phyloP scores from a whole-genome alignment of 257 asterid genomes.

The Ilex asprella region DNA sequence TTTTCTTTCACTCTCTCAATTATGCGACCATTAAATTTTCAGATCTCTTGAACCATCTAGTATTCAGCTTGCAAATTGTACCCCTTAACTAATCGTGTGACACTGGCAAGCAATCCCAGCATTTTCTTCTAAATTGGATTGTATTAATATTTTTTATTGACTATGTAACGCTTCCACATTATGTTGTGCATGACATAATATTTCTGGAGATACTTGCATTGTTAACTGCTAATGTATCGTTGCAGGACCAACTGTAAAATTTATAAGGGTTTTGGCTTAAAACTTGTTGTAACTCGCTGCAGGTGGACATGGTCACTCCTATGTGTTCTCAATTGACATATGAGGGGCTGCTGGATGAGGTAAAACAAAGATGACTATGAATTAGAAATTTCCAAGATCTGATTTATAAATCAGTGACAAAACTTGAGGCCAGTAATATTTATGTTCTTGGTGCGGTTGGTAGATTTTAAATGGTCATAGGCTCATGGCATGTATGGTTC shows the following conservation, averaged over 20 bases:
- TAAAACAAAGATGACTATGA: constrained; percentile 18
- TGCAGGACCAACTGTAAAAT: neutral
- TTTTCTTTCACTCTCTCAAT: neutral
- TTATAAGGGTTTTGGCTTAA: constrained; percentile 10
- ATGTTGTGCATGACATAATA: neutral
- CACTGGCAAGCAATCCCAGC: neutral
- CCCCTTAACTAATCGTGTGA: neutral
- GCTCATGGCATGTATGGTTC: too few species aligned
- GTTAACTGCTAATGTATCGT: too few species aligned
- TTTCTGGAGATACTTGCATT: neutral
- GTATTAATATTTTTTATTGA: too few species aligned
- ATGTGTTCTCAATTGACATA: constrained; percentile 91
- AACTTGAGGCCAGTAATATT: neutral
- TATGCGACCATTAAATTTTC: neutral
- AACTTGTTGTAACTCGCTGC: constrained; percentile 28
- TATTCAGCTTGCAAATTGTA: neutral
- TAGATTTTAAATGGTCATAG: too few species aligned
- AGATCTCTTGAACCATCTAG: neutral
- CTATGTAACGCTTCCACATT: too few species aligned
- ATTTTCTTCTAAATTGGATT: too few species aligned
- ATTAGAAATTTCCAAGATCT: neutral
- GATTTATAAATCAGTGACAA: neutral
- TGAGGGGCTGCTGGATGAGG: constrained; percentile 97
- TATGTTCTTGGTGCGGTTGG: too few species aligned
- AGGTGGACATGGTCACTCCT: constrained; percentile 99